Base-by-base conservation (phyloP, 148 eudicot species). In the Dysphania ambrosioides region DNA sequence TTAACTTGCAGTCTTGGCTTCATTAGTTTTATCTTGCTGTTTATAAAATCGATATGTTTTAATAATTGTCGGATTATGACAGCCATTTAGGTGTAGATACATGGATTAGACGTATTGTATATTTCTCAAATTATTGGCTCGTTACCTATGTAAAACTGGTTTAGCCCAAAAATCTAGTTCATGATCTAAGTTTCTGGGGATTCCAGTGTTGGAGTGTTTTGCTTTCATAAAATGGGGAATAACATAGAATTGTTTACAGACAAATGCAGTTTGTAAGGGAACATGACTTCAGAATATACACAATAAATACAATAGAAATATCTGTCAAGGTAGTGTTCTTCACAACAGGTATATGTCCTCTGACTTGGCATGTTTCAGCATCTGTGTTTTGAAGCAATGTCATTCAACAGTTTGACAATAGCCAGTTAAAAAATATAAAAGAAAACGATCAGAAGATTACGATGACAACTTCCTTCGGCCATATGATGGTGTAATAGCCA, bases 261-360 rank as follows among this genome's bases (percentile, higher is more conserved):
- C 31, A 36, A 65, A 3, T 35, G 51, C 47, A 49, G 58, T 2
- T 53, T 78, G 77, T 32, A 73, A 71, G 74, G 57, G 36, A 64
- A 41, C 23, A 56, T 47, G 55, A 36, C 38, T 18, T 51, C 61
- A 74, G 34, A 53, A 65, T 23, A n/a, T n/a, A 15, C 36, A 70
- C 15, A 49, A 32, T n/a, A 4, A 2, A 53, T 16, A 64, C 23
- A 4, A 32, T 8, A 49, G 38, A 44, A 30, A 32, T 74, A 62
- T 73, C 44, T 18, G 35, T 34, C 32, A 42, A 47, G 8, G 29
- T 69, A 70, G 27, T 69, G 38, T 61, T 73, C 19, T 42, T 31
- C 21, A 24, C 69, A 63, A 10, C 19, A 32, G 40, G 40, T 36
- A 4, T 26, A n/a, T 10, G 15, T 15, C 11, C 57, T 40, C 57